phyloP scores from a whole-genome alignment of 257 asterid genomes.

The Ophiorrhiza pumila region DNA sequence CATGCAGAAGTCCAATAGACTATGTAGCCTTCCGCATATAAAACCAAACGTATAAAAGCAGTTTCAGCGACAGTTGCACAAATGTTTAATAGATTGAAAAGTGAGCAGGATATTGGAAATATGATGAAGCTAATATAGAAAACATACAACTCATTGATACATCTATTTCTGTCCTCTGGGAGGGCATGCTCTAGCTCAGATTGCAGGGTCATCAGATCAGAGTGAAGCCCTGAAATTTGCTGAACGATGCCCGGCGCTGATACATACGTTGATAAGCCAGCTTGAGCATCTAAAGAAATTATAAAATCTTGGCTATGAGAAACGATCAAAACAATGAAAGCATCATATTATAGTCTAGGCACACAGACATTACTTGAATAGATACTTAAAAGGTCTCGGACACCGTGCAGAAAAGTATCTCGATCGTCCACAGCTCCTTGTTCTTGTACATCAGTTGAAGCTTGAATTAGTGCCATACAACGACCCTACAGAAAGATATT shows the following conservation, averaged over 20 bases:
- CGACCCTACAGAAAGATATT: slow-evolving; percentile 47
- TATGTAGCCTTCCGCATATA: no score
- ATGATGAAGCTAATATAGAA: slow-evolving; percentile 1
- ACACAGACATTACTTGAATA: slow-evolving; percentile 68
- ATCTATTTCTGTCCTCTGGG: slow-evolving; percentile 91
- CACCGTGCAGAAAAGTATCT: slow-evolving; percentile 90
- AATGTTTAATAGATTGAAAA: neutral
- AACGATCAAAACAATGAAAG: slow-evolving; percentile 2
- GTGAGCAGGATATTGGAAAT: neutral
- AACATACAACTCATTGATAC: slow-evolving; percentile 89
- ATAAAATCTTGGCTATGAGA: slow-evolving; percentile 6
- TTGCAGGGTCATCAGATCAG: slow-evolving; percentile 75
- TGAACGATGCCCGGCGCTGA: slow-evolving; percentile 96
- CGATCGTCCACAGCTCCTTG: slow-evolving; percentile 99
- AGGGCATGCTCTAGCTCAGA: slow-evolving; percentile 95
- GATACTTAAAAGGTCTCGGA: slow-evolving; percentile 91
- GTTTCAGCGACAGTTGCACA: neutral
- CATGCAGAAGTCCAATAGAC: neutral
- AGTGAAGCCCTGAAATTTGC: slow-evolving; percentile 82
- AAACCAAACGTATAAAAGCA: neutral
- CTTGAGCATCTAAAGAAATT: slow-evolving; percentile 68
- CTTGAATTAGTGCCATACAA: slow-evolving; percentile 74
- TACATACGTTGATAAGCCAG: slow-evolving; percentile 83
- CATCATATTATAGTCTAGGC: slow-evolving; percentile 15
- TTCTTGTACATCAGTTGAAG: slow-evolving; percentile 88